Evolutionary conservation across 495 filamentous ascomycete species (phyloP).

Genomic region (Haplographium delicatum): DNA sequence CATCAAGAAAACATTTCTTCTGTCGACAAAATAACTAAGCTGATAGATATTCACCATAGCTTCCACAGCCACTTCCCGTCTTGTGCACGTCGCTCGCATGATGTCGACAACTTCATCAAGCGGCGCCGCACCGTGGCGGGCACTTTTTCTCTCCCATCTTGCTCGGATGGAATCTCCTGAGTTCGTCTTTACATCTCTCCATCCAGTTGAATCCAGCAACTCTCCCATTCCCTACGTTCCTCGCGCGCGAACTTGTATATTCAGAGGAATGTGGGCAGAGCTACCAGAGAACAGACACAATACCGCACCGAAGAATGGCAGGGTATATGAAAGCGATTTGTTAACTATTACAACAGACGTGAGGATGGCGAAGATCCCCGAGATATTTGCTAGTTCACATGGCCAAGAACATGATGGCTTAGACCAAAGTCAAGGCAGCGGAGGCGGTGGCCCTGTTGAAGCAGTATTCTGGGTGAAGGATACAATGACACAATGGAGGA

Average conservation of each 20-base stretch:
- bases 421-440: conserved; percentile 41
- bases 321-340: conserved; percentile 65
- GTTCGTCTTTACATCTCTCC: conserved; percentile 67
- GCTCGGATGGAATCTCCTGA: conserved; percentile 53
- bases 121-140: conserved; percentile 56
- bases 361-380: conserved; percentile 73
- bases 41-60: conserved; percentile 19
- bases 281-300: conserved; percentile 61
- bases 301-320: conserved; percentile 52
- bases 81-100: conserved; percentile 20
- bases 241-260: conserved; percentile 52
- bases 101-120: conserved; percentile 20
- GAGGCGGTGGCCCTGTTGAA: conserved; percentile 68
- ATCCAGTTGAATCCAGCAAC: conserved; percentile 28
- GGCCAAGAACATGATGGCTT: conserved; percentile 31
- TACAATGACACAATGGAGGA: conserved; percentile 72
- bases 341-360: conserved; percentile 81
- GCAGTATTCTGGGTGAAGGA: conserved; percentile 78
- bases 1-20: too few species aligned
- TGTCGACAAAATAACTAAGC: too few species aligned
- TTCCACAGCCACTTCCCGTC: conserved; percentile 12
- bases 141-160: conserved; percentile 60
- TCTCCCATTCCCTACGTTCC: conserved; percentile 29
- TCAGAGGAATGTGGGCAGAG: conserved; percentile 75
- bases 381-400: conserved; percentile 50